Conservation (phyloP, 768 basidiomycete species). For the Pulveroboletus sp. region DNA sequence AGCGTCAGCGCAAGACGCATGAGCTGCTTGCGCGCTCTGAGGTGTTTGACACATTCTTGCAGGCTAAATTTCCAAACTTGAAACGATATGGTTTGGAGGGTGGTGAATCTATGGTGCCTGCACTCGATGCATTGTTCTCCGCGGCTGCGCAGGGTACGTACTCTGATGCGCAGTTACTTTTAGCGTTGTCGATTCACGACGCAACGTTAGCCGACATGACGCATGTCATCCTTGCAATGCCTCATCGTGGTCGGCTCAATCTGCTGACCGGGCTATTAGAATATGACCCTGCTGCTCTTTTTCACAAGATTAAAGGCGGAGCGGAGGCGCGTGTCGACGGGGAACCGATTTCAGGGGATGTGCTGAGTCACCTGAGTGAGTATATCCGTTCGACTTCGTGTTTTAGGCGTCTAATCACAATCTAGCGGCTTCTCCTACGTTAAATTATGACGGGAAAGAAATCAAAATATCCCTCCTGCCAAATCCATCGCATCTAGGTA, state of each 20-base stretch:
- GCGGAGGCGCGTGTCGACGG: conserved; percentile 59
- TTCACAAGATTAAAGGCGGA: conserved; percentile 85
- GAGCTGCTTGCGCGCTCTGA: conserved; percentile 70
- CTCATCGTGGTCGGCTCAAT: conserved; percentile 84
- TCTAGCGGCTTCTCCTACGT: conserved; percentile 59
- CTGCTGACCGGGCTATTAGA: conserved; percentile 74
- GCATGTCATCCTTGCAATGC: conserved; percentile 80
- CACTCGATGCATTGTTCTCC: conserved; percentile 71
- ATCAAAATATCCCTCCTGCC: conserved; percentile 77
- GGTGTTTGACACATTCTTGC: conserved; percentile 79
- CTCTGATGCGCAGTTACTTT: background rate
- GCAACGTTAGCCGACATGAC: conserved; percentile 50
- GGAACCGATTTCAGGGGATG: conserved; percentile 72
- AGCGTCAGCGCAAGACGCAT: conserved; percentile 57
- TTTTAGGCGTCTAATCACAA: background rate
- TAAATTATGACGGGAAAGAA: conserved; percentile 46
- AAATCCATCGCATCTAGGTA: conserved; percentile 75
- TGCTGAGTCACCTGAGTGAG: conserved; percentile 78
- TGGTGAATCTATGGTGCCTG: conserved; percentile 91
- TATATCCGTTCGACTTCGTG: conserved; percentile 7
- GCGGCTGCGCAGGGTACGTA: conserved; percentile 54
- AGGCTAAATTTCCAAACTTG: conserved; percentile 84
- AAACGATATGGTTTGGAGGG: conserved; percentile 89
- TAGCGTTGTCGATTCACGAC: background rate
- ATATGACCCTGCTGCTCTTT: conserved; percentile 63